Evolutionary conservation across 1,284 basidiomycete genomes (phyloP), one percentile per base, ranked within the genome.

Genomic region (Pulchroboletus neoregius): DNA sequence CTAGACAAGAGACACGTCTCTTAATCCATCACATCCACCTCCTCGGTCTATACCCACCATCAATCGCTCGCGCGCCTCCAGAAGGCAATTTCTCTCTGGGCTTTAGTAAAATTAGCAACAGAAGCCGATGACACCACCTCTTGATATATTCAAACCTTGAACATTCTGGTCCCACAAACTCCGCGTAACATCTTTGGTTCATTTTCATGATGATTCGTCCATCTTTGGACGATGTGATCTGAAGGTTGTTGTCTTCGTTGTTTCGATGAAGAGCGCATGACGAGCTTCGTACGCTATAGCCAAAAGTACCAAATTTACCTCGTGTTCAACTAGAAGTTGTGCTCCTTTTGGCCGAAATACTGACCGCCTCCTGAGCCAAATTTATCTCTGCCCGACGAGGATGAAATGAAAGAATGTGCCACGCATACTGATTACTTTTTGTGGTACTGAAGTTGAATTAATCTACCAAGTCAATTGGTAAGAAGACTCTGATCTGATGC

Each of bases 11-110:
- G 38, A 49, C 39, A 39, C n/a, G 33, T 27, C 27, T 45, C 42
- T 27, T 46, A n/a, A 46, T 51, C 27, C 24, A 46, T 51, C 34
- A 57, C 27, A 39, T 39, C 39, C 43, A 50, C 52, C 43, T 58
- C 62, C 60, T 65, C 58, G 62, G 60, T 61, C 49, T 50, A 55
- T 50, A 35, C 32, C 57, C 49, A 54, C 47, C 37, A 42, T 46
- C 26, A 43, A 38, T 40, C 36, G 11, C 38, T 43, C 49, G 30
- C 26, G 37, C 40, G 26, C 43, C 40, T 50, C 45, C 12, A 32
- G 49, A 57, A 55, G 61, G 57, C 38, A 48, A 51, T 24, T 34
- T n/a, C 35, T 46, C 38, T 43, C 45, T 45, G 41, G 31, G 33
- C 26, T 35, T 43, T 35, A 31, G 48, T 13, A 44, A 60, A 46